phyloP scores from a whole-genome alignment of 257 asterid species.

The Penstemon newberryi region DNA sequence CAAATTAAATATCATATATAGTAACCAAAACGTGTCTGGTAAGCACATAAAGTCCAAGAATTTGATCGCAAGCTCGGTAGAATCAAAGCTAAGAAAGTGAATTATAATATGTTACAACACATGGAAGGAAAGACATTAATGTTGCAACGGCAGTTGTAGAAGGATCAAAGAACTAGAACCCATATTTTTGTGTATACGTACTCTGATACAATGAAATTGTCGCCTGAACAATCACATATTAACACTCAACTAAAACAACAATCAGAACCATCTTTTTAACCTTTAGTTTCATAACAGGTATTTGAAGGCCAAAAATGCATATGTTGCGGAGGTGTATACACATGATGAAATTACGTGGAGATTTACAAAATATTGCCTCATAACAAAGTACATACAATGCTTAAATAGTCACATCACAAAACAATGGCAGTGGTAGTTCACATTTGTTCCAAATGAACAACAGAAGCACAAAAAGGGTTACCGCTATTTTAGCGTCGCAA shows the following conservation, averaged over 20 bases:
- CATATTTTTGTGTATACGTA: constrained; percentile 1
- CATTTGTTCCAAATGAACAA: constrained; percentile 39
- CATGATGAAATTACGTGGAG: constrained; percentile 50
- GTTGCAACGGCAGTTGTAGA: constrained; percentile 3
- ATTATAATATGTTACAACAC: neutral
- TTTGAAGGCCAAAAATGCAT: constrained; percentile 32
- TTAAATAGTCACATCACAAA: constrained; percentile 46
- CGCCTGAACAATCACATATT: neutral
- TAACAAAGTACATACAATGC: constrained; percentile 51
- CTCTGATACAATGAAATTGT: constrained; percentile 1
- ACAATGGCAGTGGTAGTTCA: constrained; percentile 48
- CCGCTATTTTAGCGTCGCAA: constrained; percentile 36
- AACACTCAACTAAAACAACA: constrained; percentile 14
- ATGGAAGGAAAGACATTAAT: neutral
- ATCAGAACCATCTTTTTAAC: constrained; percentile 12
- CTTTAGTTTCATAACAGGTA: constrained; percentile 1
- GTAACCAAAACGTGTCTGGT: neutral
- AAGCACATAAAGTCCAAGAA: neutral
- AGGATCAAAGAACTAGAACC: neutral
- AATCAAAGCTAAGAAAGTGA: neutral
- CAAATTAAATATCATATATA: neutral
- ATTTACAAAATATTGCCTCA: constrained; percentile 64
- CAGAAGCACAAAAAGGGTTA: constrained; percentile 40
- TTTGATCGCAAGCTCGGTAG: neutral
- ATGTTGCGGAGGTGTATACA: constrained; percentile 45